A percentile compares a stretch with the other conserved stretches of the same genome.
Conservation (phyloP, 2,329 filamentous ascomycete genomes). For the Talaromyces pinophilus region DNA sequence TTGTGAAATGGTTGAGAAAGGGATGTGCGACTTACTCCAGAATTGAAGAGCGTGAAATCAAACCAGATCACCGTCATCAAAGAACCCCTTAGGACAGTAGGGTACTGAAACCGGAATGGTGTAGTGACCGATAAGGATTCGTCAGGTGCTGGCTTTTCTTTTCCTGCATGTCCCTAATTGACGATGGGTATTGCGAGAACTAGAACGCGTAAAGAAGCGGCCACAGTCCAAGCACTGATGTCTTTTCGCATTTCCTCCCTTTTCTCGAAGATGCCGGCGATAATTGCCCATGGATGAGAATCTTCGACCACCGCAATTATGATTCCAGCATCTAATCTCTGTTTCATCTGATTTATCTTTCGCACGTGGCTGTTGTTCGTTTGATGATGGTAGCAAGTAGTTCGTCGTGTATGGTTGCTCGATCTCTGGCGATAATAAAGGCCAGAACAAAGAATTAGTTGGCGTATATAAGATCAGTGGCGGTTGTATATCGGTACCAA, state of each 20-base stretch:
- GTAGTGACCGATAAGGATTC: neutral
- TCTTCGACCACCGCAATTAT: constrained; percentile 7
- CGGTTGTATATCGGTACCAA: neutral
- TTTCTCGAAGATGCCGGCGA: constrained; percentile 7
- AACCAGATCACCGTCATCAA: neutral
- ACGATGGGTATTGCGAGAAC: neutral
- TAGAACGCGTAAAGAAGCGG: neutral
- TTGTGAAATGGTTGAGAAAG: no score
- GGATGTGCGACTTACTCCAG: no score
- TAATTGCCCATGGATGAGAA: constrained; percentile 6
- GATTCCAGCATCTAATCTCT: constrained; percentile 6
- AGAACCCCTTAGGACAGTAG: neutral
- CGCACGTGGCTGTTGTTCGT: neutral
- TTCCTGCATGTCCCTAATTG: neutral
- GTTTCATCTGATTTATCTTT: neutral
- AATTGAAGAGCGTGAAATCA: neutral
- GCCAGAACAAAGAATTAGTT: neutral
- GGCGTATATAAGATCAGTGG: neutral
- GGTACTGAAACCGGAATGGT: neutral
- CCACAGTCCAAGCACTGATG: neutral
- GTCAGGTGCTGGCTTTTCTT: neutral
- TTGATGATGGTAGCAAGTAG: neutral
- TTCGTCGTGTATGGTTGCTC: neutral
- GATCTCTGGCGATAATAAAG: neutral
- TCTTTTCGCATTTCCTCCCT: neutral